phyloP scores from a whole-genome alignment of 2,329 filamentous ascomycete species.

The Neophaeococcomyces aloes region DNA sequence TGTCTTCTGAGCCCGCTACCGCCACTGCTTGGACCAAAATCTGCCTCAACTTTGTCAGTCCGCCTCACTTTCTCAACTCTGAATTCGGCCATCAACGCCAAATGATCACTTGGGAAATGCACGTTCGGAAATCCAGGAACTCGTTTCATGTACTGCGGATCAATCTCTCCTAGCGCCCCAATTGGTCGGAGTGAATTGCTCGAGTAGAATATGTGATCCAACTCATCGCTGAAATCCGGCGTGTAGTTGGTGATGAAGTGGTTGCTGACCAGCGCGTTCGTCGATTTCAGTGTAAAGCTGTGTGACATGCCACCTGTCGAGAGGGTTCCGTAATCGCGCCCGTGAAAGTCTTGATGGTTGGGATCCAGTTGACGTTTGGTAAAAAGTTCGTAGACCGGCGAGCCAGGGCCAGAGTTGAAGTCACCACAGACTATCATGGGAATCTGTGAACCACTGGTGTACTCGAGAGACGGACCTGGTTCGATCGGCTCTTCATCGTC shows the following conservation, averaged over 20 bases:
- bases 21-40: conserved; percentile 47
- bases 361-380: conserved; percentile 67
- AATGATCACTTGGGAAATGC: conserved; percentile 87
- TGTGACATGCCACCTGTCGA: conserved; percentile 87
- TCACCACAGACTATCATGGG: conserved; percentile 87
- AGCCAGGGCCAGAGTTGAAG: conserved; percentile 83
- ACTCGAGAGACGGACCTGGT: conserved; percentile 74
- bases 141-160: conserved; percentile 70
- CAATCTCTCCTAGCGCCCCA: conserved; percentile 73
- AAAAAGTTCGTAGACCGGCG: conserved; percentile 84
- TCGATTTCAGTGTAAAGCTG: conserved; percentile 84
- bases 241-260: conserved; percentile 95
- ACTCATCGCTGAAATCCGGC: conserved; percentile 78
- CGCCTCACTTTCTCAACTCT: conserved; percentile 71
- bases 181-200: conserved; percentile 79
- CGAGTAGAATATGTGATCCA: conserved; percentile 98
- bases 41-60: conserved; percentile 54
- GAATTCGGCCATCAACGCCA: conserved; percentile 82
- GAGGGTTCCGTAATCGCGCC: conserved; percentile 83
- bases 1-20: too few relatives aligned
- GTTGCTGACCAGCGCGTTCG: conserved; percentile 63
- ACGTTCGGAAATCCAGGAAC: conserved; percentile 89
- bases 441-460: conserved; percentile 74
- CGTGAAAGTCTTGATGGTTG: conserved; percentile 68
- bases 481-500: conserved; percentile 49